These are phyloP conservation scores for Fraxinus sp. DNA, from an alignment of 305 asterid genomes.

Conservation along the genomic window DNA sequence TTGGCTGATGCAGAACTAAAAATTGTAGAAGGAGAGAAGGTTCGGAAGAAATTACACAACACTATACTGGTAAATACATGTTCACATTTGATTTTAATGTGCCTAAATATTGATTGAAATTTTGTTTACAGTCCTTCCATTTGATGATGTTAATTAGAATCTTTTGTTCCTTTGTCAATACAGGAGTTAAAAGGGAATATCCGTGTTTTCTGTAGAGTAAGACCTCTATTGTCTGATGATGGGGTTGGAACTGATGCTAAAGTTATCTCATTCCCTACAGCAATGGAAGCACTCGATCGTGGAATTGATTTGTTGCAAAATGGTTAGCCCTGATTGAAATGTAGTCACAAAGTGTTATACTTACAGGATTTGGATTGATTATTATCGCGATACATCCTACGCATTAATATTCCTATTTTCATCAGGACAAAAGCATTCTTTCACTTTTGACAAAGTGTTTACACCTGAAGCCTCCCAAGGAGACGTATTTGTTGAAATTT, in stretches of 20 bases:
- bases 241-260: conserved; percentile 58
- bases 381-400: not conserved
- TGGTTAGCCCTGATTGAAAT: conserved; percentile 41
- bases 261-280: conserved; percentile 68
- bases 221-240: conserved; percentile 76
- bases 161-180: conserved; percentile 15
- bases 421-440: conserved; percentile 81
- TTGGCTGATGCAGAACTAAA: conserved; percentile 74
- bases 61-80: conserved; percentile 61
- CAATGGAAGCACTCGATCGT: conserved; percentile 69
- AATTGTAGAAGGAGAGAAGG: conserved; percentile 75
- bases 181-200: conserved; percentile 97
- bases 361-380: not conserved
- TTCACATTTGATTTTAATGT: not conserved
- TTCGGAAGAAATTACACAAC: conserved; percentile 82
- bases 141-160: not conserved
- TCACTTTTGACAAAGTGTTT: conserved; percentile 89
- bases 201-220: conserved; percentile 90
- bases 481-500: conserved; percentile 88
- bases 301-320: conserved; percentile 80
- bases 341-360: not conserved
- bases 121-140: not conserved
- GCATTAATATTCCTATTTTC: conserved; percentile 1
- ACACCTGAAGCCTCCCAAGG: conserved; percentile 76
- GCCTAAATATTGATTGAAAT: not conserved